Percentiles rank a stretch among this genome's conserved stretches.
Evolutionary conservation across 1,139 yeast species (phyloP).

Genomic region (Meyerozyma sp.): DNA sequence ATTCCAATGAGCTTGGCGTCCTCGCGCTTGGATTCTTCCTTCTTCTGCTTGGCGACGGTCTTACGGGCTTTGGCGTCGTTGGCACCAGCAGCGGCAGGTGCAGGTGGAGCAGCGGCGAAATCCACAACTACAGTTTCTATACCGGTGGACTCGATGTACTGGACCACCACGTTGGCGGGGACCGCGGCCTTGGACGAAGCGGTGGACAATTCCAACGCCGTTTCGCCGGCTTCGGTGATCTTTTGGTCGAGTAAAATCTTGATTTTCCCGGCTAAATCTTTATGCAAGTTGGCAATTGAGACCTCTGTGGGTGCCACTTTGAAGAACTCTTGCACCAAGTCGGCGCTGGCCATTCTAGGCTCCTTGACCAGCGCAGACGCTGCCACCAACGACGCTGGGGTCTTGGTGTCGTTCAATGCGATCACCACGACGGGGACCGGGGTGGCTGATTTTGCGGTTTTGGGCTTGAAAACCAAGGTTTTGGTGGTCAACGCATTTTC

Average conservation of each 20-base stretch:
- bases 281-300: conserved; percentile 53
- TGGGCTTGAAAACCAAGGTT: conserved; percentile 84
- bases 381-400: conserved; percentile 66
- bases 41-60: conserved; percentile 22
- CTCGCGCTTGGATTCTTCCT: conserved; percentile 56
- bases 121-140: conserved; percentile 55
- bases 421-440: conserved; percentile 80
- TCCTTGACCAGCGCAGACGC: conserved; percentile 70
- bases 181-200: conserved; percentile 54
- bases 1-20: conserved; percentile 95
- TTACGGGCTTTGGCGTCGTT: conserved; percentile 22
- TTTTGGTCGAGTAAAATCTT: conserved; percentile 61
- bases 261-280: conserved; percentile 55
- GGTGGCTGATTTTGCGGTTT: conserved; percentile 78
- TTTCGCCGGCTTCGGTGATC: conserved; percentile 33
- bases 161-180: conserved; percentile 46
- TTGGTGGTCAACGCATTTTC: conserved; percentile 51
- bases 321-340: conserved; percentile 64
- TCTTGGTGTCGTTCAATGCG: conserved; percentile 65
- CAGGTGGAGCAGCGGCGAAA: conserved; percentile 44
- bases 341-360: conserved; percentile 84
- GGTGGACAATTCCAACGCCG: conserved; percentile 54
- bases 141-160: conserved; percentile 52
- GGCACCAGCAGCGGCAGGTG: conserved; percentile 28
- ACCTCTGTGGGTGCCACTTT: conserved; percentile 60